Evolutionary conservation across 768 basidiomycete species (phyloP), one percentile per base, ranked within the genome.

Genomic region (Butyriboletus loyo): DNA sequence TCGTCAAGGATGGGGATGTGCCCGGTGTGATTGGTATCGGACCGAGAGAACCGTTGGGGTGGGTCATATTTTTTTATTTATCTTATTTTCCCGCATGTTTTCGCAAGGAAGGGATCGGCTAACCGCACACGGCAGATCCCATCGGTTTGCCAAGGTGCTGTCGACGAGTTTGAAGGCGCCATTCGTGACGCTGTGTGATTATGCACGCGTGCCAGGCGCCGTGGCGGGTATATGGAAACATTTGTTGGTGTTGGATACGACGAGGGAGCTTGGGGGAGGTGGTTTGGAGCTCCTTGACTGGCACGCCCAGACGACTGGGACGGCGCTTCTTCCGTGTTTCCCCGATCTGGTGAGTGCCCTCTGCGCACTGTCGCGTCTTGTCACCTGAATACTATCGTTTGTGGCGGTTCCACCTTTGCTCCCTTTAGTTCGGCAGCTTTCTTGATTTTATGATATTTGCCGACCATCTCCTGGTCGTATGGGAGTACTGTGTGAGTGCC

Each of bases 201-300:
- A 69, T 19, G 45, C 56, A 5, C 52, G 46, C 21, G 53, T 66
- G 7, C 57, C 61, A 8, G 66, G 68, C 0, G n/a, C 53, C n/a
- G 30, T 67, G 28, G 61, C 14, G 1, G 66, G 66, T 4, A 35
- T 67, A 7, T 68, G 61, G 50, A 19, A 46, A 10, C 61, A 68
- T 35, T 11, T 67, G 8, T 44, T 67, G 28, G 10, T 67, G 31
- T 25, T 67, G 15, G 68, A 67, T n/a, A 61, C 61, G 24, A 63
- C 58, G 2, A 35, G 24, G 22, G 58, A 61, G 35, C 44, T 14
- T 1, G 62, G 34, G 4, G 55, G 36, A 1, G 62, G 61, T 9
- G 64, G 66, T 11, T 28, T 68, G n/a, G 66, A 70, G 34, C 56
- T 68, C 15, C 53, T 68, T 10, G 56, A 68, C 42, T 67, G 66